Conservation (phyloP, 352 stramenopile species). For the Globisporangium megalacanthum region DNA sequence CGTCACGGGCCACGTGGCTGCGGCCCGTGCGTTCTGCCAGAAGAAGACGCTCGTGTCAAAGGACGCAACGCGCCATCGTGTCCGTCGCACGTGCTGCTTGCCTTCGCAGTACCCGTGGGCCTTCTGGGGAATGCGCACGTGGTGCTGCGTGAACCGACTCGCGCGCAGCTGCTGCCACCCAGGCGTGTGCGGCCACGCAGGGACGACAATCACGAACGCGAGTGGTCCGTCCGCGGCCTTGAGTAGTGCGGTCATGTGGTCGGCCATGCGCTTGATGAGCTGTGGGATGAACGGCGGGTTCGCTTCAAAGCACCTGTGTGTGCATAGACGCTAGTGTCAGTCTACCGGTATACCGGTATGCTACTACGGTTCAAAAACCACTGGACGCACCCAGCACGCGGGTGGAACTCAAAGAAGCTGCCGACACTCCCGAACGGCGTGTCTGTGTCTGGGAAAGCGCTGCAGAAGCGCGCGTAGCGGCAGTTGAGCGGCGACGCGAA, state of each 20-base stretch:
- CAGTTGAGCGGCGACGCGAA: slow-evolving; percentile 95
- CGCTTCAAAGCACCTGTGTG: slow-evolving; percentile 78
- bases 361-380: too few relatives aligned
- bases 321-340: slow-evolving; percentile 9
- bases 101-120: slow-evolving; percentile 90
- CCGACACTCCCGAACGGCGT: slow-evolving; percentile 86
- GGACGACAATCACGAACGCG: slow-evolving; percentile 91
- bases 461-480: slow-evolving; percentile 88
- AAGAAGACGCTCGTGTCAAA: slow-evolving; percentile 97
- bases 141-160: slow-evolving; percentile 69
- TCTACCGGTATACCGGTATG: too few relatives aligned
- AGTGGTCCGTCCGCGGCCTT: slow-evolving; percentile 55
- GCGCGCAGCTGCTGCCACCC: slow-evolving; percentile 77
- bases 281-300: slow-evolving; percentile 94
- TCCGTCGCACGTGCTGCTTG: slow-evolving; percentile 88
- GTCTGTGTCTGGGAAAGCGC: slow-evolving; percentile 87
- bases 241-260: slow-evolving; percentile 84
- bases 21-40: slow-evolving; percentile 89
- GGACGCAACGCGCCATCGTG: slow-evolving; percentile 86
- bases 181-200: slow-evolving; percentile 81
- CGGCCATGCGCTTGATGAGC: slow-evolving; percentile 88
- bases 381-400: slow-evolving; percentile 71
- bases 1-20: slow-evolving; percentile 62
- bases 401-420: slow-evolving; percentile 92
- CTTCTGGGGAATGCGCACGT: slow-evolving; percentile 76